These are phyloP conservation scores for Xylaria flabelliformis DNA, from an alignment of 495 filamentous ascomycete species.

Conservation along the genomic window DNA sequence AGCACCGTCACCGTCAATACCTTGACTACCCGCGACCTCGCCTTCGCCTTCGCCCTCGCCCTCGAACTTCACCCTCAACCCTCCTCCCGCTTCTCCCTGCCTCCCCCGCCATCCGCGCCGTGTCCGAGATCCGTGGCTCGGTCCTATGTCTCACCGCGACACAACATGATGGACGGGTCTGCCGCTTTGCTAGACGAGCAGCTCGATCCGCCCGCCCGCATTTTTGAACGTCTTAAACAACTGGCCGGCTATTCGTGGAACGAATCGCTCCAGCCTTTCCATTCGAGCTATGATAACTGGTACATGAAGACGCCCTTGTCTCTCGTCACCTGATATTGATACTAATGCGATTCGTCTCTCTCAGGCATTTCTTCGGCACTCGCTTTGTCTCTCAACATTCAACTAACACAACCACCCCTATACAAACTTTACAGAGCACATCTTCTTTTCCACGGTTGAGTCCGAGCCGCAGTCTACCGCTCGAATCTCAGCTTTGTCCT, in stretches of 20 bases:
- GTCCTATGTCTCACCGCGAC: constrained; percentile 35
- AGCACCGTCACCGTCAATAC: constrained; percentile 22
- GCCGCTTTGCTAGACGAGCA: constrained; percentile 62
- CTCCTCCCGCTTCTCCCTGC: not conserved
- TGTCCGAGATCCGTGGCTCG: not conserved
- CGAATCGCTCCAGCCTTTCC: constrained; percentile 70
- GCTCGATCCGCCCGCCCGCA: constrained; percentile 70
- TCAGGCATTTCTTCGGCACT: constrained; percentile 56
- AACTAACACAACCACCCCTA: constrained; percentile 35
- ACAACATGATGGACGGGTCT: constrained; percentile 55
- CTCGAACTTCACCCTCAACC: not conserved
- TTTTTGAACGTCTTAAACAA: constrained; percentile 75
- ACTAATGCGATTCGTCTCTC: constrained; percentile 28
- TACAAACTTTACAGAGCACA: constrained; percentile 41
- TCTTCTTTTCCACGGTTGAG: constrained; percentile 39
- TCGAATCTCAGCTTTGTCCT: constrained; percentile 39
- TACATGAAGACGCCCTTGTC: constrained; percentile 30
- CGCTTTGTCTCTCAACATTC: constrained; percentile 51
- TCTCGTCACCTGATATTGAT: constrained; percentile 20
- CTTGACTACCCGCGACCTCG: constrained; percentile 22
- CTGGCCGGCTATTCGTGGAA: constrained; percentile 80
- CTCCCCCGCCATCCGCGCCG: constrained; percentile 22
- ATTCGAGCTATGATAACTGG: constrained; percentile 85
- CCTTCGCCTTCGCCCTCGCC: constrained; percentile 6
- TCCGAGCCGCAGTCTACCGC: constrained; percentile 42